Conservation (phyloP, 768 basidiomycete genomes). For the Leucocoprinus sp. region DNA sequence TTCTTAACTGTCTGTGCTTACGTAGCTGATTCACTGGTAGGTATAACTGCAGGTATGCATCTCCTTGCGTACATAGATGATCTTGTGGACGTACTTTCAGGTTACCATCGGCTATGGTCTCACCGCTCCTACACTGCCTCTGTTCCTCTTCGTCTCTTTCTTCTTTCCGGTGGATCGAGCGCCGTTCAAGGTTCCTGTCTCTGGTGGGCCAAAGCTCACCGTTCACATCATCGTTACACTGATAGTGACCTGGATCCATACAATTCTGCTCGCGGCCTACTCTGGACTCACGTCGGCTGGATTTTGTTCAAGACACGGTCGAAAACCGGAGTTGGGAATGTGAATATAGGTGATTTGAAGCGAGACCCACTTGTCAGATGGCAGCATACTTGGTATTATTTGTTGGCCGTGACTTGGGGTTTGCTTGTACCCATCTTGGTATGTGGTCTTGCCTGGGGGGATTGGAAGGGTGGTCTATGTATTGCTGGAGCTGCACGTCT, state of each 20-base stretch:
- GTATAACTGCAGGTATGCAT: conserved; percentile 41
- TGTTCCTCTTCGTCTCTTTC: conserved; percentile 57
- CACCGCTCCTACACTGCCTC: conserved; percentile 79
- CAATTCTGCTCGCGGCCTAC: conserved; percentile 66
- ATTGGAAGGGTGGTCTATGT: conserved; percentile 73
- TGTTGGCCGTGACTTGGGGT: conserved; percentile 58
- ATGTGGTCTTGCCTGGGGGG: conserved; percentile 64
- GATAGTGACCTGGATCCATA: conserved; percentile 86
- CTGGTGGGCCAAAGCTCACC: conserved; percentile 83
- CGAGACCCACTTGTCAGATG: conserved; percentile 64
- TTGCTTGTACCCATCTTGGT: conserved; percentile 59
- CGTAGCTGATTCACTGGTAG: conserved; percentile 19
- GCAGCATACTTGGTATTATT: conserved; percentile 72
- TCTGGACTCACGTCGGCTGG: conserved; percentile 83
- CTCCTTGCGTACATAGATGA: not conserved
- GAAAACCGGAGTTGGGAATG: conserved; percentile 36
- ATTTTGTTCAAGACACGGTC: conserved; percentile 71
- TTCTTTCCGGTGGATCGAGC: conserved; percentile 69
- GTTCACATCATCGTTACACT: conserved; percentile 77
- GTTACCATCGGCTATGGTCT: conserved; percentile 82
- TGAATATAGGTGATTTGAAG: conserved; percentile 65
- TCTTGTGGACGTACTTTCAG: conserved; percentile 22
- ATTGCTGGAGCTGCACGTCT: conserved; percentile 67
- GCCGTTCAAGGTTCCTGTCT: conserved; percentile 82
- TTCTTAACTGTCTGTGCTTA: not conserved